These are phyloP conservation scores for Pseudocercospora fijiensis DNA, from an alignment of 2,329 filamentous ascomycete genomes.

Conservation along the genomic window DNA sequence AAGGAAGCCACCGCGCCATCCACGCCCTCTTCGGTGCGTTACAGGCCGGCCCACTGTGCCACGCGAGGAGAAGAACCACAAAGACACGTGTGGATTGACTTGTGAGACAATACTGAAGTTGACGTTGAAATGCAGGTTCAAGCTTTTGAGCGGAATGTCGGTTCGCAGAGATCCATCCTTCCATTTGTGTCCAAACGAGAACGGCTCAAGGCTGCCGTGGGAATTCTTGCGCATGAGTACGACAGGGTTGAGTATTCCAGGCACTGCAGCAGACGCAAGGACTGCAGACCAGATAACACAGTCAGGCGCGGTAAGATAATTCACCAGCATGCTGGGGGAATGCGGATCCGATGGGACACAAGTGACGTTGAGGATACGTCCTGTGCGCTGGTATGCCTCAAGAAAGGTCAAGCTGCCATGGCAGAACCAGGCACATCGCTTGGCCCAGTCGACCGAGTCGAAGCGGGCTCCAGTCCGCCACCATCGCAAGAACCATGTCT, in stretches of 20 bases:
- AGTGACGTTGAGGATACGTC: conserved; percentile 90
- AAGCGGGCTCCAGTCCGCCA: conserved; percentile 91
- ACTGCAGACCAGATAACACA: conserved; percentile 99
- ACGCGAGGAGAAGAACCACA: conserved; percentile 96
- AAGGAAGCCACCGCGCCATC: conserved; percentile 94
- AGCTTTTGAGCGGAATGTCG: conserved; percentile 88
- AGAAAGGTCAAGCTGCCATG: conserved; percentile 88
- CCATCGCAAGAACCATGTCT: conserved; percentile 79
- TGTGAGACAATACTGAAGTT: conserved; percentile 88
- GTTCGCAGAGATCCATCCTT: conserved; percentile 94
- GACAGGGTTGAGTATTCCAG: conserved; percentile 91
- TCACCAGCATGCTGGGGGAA: conserved; percentile 85
- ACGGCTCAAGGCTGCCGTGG: conserved; percentile 76
- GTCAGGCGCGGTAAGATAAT: conserved; percentile 91
- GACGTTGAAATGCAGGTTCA: conserved; percentile 97
- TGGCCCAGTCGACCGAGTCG: conserved; percentile 89
- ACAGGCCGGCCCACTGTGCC: conserved; percentile 90
- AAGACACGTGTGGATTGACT: conserved; percentile 96
- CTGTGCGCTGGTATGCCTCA: conserved; percentile 91
- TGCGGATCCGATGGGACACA: conserved; percentile 96
- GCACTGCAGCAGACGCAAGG: conserved; percentile 89
- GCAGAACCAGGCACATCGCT: conserved; percentile 82
- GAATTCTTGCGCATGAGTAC: conserved; percentile 85
- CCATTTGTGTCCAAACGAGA: conserved; percentile 98
- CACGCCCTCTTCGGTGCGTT: conserved; percentile 86